These are phyloP conservation scores for Penicillium verhagenii DNA, from an alignment of 495 filamentous ascomycete species.

Conservation along the genomic window DNA sequence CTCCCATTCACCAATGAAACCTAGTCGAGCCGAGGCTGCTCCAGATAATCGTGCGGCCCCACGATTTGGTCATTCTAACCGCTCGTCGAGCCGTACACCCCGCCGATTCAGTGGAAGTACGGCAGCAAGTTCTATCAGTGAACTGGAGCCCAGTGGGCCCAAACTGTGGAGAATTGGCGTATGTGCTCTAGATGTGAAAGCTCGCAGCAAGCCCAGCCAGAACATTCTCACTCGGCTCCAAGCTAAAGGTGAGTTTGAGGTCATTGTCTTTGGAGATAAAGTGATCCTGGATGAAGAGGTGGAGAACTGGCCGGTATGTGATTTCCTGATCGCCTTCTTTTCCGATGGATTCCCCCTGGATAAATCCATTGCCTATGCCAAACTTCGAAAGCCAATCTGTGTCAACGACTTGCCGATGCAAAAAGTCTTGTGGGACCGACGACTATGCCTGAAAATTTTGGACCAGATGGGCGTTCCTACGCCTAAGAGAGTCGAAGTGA, in stretches of 20 bases:
- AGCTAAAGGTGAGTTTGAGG: constrained; percentile 88
- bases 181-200: constrained; percentile 93
- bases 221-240: constrained; percentile 93
- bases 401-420: constrained; percentile 99
- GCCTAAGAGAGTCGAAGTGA: constrained; percentile 87
- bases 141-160: constrained; percentile 32
- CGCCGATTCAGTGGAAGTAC: constrained; percentile 76
- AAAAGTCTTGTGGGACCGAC: constrained; percentile 94
- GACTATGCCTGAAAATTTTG: constrained; percentile 81
- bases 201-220: constrained; percentile 89
- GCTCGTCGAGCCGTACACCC: constrained; percentile 71
- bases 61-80: constrained; percentile 43
- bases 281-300: constrained; percentile 91
- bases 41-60: constrained; percentile 22
- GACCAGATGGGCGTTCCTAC: constrained; percentile 88
- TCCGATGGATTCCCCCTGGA: constrained; percentile 96
- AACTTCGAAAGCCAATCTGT: constrained; percentile 88
- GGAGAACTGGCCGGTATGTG: constrained; percentile 64
- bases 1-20: constrained; percentile 16
- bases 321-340: constrained; percentile 97
- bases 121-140: constrained; percentile 63
- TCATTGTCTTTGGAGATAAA: constrained; percentile 97
- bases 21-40: constrained; percentile 18
- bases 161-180: constrained; percentile 75
- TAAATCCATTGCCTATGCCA: constrained; percentile 93